Evolutionary conservation across 179 eudicot species (phyloP).

Genomic region (Camellia oleifera): DNA sequence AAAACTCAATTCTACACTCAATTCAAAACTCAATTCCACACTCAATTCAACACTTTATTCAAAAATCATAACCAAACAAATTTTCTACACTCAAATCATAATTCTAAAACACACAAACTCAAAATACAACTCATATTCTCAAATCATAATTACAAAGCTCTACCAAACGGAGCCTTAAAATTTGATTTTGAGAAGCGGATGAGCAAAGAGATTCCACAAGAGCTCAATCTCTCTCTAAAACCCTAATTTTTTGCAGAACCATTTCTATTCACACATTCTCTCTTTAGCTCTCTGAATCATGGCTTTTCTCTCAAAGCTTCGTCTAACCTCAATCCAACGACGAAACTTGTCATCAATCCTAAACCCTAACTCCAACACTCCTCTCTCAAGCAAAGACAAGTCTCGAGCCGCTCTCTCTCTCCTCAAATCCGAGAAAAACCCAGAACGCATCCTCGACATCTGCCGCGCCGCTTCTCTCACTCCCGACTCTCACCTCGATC

Average conservation of each 20-base stretch:
- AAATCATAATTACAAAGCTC: too few species aligned
- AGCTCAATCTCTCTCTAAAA: not conserved
- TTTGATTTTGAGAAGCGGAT: too few species aligned
- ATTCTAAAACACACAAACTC: too few species aligned
- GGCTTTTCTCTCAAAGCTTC: constrained; percentile 26
- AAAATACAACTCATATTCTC: too few species aligned
- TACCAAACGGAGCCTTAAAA: too few species aligned
- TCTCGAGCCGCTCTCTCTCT: constrained; percentile 61
- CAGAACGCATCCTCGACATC: constrained; percentile 65
- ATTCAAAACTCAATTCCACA: too few species aligned
- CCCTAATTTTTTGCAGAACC: not conserved
- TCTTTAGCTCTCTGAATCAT: constrained; percentile 12
- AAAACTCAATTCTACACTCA: too few species aligned
- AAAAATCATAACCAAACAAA: too few species aligned
- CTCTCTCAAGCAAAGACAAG: constrained; percentile 52
- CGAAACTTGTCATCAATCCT: constrained; percentile 46
- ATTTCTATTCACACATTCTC: too few species aligned
- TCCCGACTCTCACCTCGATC: constrained; percentile 69
- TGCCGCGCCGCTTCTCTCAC: constrained; percentile 69
- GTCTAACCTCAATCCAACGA: constrained; percentile 18
- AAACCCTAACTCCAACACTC: constrained; percentile 38
- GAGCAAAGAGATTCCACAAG: too few species aligned
- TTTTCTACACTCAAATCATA: too few species aligned
- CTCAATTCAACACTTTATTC: too few species aligned
- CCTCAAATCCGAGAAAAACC: constrained; percentile 62